phyloP scores from a whole-genome alignment of 192 early-diverging fungal genomes.

The Funneliformis mosseae region DNA sequence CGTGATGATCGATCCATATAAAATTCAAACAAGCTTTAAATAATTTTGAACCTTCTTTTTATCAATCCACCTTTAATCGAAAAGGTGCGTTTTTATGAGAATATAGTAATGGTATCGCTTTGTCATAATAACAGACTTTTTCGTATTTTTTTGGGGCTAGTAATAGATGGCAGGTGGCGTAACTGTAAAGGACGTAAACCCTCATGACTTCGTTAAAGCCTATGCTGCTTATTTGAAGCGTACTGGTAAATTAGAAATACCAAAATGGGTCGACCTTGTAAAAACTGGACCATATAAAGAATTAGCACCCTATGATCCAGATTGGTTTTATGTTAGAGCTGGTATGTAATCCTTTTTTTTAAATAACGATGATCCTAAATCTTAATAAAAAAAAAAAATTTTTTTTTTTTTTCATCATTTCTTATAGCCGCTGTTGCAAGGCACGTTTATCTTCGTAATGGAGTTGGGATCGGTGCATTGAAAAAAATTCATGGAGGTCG shows the following conservation, averaged over 20 bases:
- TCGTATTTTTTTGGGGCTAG: not conserved
- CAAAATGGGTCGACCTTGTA: slow-evolving; percentile 98
- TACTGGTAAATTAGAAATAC: slow-evolving; percentile 97
- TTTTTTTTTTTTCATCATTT: slow-evolving; percentile 1
- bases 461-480: slow-evolving; percentile 93
- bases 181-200: slow-evolving; percentile 97
- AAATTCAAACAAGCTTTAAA: no score
- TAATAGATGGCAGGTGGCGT: slow-evolving; percentile 43
- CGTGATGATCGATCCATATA: no score
- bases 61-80: no score
- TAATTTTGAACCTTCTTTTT: no score
- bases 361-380: not conserved
- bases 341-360: slow-evolving; percentile 49
- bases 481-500: slow-evolving; percentile 92
- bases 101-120: no score
- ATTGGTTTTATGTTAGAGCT: slow-evolving; percentile 99
- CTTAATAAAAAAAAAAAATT: not conserved
- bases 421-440: slow-evolving; percentile 85
- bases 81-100: no score
- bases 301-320: slow-evolving; percentile 95
- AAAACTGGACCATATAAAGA: slow-evolving; percentile 98
- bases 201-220: slow-evolving; percentile 95
- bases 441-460: slow-evolving; percentile 96
- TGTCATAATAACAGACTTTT: not conserved
- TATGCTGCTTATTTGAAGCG: slow-evolving; percentile 99